Base-by-base conservation (phyloP, 2,329 filamentous ascomycete genomes). In the Berkeleyomyces rouxiae region DNA sequence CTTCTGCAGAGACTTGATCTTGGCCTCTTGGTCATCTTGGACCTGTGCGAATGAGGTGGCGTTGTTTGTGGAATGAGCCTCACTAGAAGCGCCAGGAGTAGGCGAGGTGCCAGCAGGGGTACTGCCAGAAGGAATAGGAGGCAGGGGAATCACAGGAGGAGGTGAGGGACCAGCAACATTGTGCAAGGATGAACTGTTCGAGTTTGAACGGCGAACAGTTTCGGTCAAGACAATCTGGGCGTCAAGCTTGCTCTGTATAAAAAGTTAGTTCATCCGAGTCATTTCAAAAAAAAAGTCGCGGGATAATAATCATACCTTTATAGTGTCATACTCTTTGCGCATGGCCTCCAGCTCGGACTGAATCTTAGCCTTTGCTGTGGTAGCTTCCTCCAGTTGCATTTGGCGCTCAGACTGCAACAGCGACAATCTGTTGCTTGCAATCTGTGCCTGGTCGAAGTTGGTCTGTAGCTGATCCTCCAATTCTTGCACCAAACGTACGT, bases 1-100 rank as follows among this genome's bases (percentile, higher is more conserved):
- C 77, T 96, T 97, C 78, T 99, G 92, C 66, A 99, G 95, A 5
- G 90, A 95, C 65, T 88, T 86, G 71, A 99, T 95, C 66, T 91
- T 90, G 51, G 89, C 88, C 72, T 99, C 93, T 72, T 96, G 91
- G 69, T 99, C 93, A 70, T 97, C 92, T 65, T 92, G 83, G 67
- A 95, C 81, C 69, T 96, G 91, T 59, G 85, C 82, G 64, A 86
- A 81, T 60, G 76, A 78, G 68, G 76, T 82, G 65, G 75, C 82
- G 66, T 73, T 79, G 66, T 77, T 78, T 44, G 73, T 72, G 3
- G 66, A 4, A 0, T 37, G 33, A n/a, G 11, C 16, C 7, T 55
- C 51, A n/a, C 33, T 13, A 13, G 51, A 55, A 6, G 11, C 11
- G 33, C 51, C 36, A n/a, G 11, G 43, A 46, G 43, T 46, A 46